These are phyloP conservation scores for Acaromyces ingoldii DNA, from an alignment of 1,284 basidiomycete species.

Conservation along the genomic window DNA sequence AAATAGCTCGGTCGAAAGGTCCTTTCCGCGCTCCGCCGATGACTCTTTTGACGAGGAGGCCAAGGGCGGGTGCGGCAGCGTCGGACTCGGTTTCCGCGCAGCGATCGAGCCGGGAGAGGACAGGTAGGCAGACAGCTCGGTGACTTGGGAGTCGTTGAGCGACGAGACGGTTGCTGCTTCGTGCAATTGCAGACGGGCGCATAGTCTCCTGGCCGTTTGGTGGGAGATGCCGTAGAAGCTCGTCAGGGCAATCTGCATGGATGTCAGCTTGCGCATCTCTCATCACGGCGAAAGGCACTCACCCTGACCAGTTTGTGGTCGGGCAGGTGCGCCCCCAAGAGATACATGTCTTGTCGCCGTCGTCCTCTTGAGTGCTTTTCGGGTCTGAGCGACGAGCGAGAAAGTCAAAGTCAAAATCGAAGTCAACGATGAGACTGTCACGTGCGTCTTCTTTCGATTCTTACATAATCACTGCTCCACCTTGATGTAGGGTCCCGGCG, in stretches of 20 bases:
- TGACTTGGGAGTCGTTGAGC: constrained; percentile 73
- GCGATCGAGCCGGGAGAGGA: constrained; percentile 67
- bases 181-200: constrained; percentile 82
- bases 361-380: not conserved
- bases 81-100: constrained; percentile 57
- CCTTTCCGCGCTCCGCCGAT: not conserved
- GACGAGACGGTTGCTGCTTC: constrained; percentile 67
- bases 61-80: constrained; percentile 4
- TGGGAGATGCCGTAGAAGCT: constrained; percentile 77
- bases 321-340: constrained; percentile 46
- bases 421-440: too few relatives aligned
- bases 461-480: too few relatives aligned
- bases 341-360: constrained; percentile 33
- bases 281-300: constrained; percentile 16
- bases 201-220: constrained; percentile 68
- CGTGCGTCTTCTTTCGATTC: too few relatives aligned
- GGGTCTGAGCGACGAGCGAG: too few relatives aligned
- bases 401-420: too few relatives aligned
- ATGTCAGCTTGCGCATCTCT: not conserved
- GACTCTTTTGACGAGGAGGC: constrained; percentile 15
- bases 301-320: constrained; percentile 50
- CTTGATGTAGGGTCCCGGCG: too few relatives aligned
- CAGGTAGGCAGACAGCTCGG: constrained; percentile 76
- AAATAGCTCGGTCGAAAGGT: not conserved
- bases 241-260: constrained; percentile 69